Base-by-base conservation (phyloP, 108 stramenopile species). In the Fistulifera pelliculosa region DNA sequence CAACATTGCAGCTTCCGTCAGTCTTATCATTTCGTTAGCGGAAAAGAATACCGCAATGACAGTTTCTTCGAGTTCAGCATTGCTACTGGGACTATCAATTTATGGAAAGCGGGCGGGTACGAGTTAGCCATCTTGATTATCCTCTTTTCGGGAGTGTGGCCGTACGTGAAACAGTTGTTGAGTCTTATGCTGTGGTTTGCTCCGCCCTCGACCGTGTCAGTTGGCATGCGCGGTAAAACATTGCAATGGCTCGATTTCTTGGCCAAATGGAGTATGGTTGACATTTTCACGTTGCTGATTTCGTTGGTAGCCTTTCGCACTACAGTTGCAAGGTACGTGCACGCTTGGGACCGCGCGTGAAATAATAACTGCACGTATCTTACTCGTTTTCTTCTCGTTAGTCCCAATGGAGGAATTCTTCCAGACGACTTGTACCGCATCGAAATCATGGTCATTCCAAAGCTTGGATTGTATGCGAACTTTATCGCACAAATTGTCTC, bases 381-480 rank as follows among this genome's bases (percentile, higher is more conserved):
- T n/a, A n/a, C n/a, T n/a, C n/a, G 6, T 35, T 35, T 35, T 35
- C 31, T 35, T 35, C 8, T 8, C 8, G 3, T 35, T 50, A 81
- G 80, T 38, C 88, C 88, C 1, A 57, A 76, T 41, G 55, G 74
- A 0, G 52, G 55, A 8, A 85, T 82, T 60, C 57, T 90, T 5
- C 84, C 81, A n/a, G 69, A 74, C 5, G 62, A 74, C 42, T 67
- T 90, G 50, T 86, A 86, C 65, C 56, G 68, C 7, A 58, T 90
- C 19, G 66, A 85, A 13, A 56, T 90, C 55, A 49, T 85, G 50
- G 81, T 90, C 0, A 62, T 85, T 31, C 88, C 88, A 15, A 56
- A 77, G 12, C 85, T 83, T 82, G 88, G 88, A 15, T 48, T 90
- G 1, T 90, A 85, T 58, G 80, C 88, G 1, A 85, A 85, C 64